phyloP scores from a whole-genome alignment of 176 grass and related monocot species.

The Phragmites australis region DNA sequence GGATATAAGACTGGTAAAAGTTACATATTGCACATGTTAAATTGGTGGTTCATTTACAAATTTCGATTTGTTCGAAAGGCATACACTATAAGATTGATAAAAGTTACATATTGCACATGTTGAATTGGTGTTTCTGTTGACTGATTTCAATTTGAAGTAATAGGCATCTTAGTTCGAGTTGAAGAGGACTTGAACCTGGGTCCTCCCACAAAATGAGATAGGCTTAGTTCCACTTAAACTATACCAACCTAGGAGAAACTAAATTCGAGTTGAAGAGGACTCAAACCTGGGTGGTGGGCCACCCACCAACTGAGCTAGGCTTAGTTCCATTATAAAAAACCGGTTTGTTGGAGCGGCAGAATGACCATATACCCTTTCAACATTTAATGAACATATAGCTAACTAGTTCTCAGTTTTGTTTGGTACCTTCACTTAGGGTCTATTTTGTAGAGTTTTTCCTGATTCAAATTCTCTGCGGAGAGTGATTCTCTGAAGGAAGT shows the following conservation, averaged over 20 bases:
- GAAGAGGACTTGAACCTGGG: no score
- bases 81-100: slow-evolving; percentile 38
- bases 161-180: no score
- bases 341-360: neutral
- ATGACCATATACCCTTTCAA: neutral
- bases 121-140: neutral
- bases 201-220: no score
- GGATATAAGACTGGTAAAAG: slow-evolving; percentile 83
- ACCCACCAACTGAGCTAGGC: neutral
- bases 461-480: no score
- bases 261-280: no score
- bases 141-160: slow-evolving; percentile 4
- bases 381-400: slow-evolving; percentile 35
- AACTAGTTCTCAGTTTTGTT: slow-evolving; percentile 3
- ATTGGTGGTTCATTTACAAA: slow-evolving; percentile 13
- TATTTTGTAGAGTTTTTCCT: no score
- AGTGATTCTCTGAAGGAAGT: no score
- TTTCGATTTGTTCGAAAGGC: slow-evolving; percentile 24
- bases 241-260: no score
- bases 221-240: no score
- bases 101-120: neutral
- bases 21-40: slow-evolving; percentile 22
- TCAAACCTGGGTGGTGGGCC: no score
- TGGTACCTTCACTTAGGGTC: slow-evolving; percentile 6
- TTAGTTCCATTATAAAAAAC: no score